Evolutionary conservation across 208 protist genomes (phyloP).

Genomic region (Trypanosoma cruzi): DNA sequence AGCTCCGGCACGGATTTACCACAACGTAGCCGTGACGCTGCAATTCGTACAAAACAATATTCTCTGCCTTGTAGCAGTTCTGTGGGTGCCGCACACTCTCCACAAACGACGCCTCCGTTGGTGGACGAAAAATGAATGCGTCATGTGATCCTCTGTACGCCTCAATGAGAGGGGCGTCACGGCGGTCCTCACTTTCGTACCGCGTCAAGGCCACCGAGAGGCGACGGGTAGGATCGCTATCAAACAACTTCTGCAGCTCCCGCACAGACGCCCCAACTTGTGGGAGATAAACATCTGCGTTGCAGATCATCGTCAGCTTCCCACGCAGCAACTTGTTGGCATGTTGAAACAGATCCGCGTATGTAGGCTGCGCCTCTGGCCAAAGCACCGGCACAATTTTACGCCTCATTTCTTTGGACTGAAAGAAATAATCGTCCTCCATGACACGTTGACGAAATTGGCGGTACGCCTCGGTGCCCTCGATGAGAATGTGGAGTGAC

Average conservation of each 20-base stretch:
- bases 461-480: slow-evolving; percentile 54
- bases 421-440: slow-evolving; percentile 11
- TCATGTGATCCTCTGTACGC: slow-evolving; percentile 90
- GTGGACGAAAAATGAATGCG: slow-evolving; percentile 73
- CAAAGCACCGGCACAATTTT: slow-evolving; percentile 65
- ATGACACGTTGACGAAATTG: slow-evolving; percentile 54
- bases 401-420: background rate
- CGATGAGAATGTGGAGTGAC: slow-evolving; percentile 65
- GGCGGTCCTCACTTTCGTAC: slow-evolving; percentile 63
- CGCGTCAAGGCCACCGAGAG: slow-evolving; percentile 75
- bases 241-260: slow-evolving; percentile 39
- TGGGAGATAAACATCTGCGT: slow-evolving; percentile 82
- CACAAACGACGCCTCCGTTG: slow-evolving; percentile 50
- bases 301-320: slow-evolving; percentile 79
- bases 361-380: slow-evolving; percentile 42
- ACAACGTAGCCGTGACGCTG: slow-evolving; percentile 55
- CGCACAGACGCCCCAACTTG: slow-evolving; percentile 32
- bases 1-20: slow-evolving; percentile 66
- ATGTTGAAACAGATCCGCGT: slow-evolving; percentile 75
- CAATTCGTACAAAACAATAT: slow-evolving; percentile 85
- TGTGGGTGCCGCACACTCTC: slow-evolving; percentile 59
- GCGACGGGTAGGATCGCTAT: background rate
- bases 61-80: slow-evolving; percentile 90
- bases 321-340: slow-evolving; percentile 61
- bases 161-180: slow-evolving; percentile 61